phyloP scores from a whole-genome alignment of 2,329 filamentous ascomycete species.

The Penicillium digitatum region DNA sequence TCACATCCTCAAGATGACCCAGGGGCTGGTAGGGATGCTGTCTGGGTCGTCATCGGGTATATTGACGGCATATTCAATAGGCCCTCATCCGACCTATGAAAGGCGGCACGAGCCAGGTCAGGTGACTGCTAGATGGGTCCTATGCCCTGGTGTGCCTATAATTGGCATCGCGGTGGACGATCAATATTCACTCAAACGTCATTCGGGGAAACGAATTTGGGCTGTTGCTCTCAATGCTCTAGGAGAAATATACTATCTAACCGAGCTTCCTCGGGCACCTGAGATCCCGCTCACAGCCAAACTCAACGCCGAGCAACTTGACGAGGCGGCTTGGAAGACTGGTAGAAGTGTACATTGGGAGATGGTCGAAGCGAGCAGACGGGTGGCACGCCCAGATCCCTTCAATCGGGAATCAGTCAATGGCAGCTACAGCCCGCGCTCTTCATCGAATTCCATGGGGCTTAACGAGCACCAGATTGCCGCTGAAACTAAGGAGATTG shows the following conservation, averaged over 20 bases:
- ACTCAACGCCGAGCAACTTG: slow-evolving; percentile 50
- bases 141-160: slow-evolving; percentile 91
- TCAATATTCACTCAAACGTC: slow-evolving; percentile 67
- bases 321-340: slow-evolving; percentile 71
- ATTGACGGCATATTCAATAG: slow-evolving; percentile 75
- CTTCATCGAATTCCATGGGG: slow-evolving; percentile 69
- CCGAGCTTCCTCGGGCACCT: slow-evolving; percentile 60
- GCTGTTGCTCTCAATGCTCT: slow-evolving; percentile 91
- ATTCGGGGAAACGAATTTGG: slow-evolving; percentile 70
- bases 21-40: slow-evolving; percentile 75
- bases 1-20: slow-evolving; percentile 65
- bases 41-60: slow-evolving; percentile 79
- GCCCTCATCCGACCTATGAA: slow-evolving; percentile 56
- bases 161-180: slow-evolving; percentile 80
- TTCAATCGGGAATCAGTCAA: slow-evolving; percentile 64
- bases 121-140: slow-evolving; percentile 80
- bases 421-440: slow-evolving; percentile 75
- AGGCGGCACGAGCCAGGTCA: slow-evolving; percentile 67
- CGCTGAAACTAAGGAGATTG: slow-evolving; percentile 77
- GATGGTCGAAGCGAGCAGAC: slow-evolving; percentile 71
- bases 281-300: slow-evolving; percentile 44
- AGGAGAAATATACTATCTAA: slow-evolving; percentile 84
- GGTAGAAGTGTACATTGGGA: slow-evolving; percentile 79
- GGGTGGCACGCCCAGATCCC: slow-evolving; percentile 67
- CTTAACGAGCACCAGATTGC: slow-evolving; percentile 66